Evolutionary conservation across 441 rosid species (phyloP), one percentile per base, ranked within the genome.

Genomic region (Metrosideros polymorpha): DNA sequence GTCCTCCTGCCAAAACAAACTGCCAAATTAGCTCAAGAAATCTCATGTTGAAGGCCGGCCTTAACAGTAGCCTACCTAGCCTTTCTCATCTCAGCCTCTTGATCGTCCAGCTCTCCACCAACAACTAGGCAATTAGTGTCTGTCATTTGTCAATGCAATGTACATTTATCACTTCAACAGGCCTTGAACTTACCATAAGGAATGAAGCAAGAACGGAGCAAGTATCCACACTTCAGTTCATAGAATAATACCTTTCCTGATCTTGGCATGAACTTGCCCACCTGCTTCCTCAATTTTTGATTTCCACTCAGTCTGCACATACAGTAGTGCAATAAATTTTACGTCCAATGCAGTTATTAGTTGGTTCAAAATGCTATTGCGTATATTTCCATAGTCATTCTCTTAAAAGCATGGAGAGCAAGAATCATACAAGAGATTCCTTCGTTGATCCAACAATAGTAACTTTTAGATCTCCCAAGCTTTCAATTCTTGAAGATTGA

Each of bases 291-390:
- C 95, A 89, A 95, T 94, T 91, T 94, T 95, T 53, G 83, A 90
- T 89, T 93, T 96, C 99, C 99, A 96, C 86, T 93, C 93, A 91
- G 92, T 90, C 99, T 98, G 94, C 88, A 93, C 87, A 89, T 87
- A 35, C 56, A 84, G n/a, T 45, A n/a, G 18, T 14, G 39, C 35
- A 51, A 27, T 82, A 22, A 25, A 30, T 82, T n/a, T 56, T 61
- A 32, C 1, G 59, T 39, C 79, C 79, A 39, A 71, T 4, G 47
- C 79, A 71, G 47, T 66, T 19, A 18, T 35, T 32, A 66, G 43
- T 66, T 66, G 43, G 25, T 51, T 54, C 59, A 19, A 50, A 83
- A 83, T 32, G 43, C 45, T 39, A 82, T 25, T 19, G 57, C 29
- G 84, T 39, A 52, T 52, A 50, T 32, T 29, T 17, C 43, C 87